These are phyloP conservation scores for Cryptococcus sp. DNA, from an alignment of 1,284 basidiomycete species.

Conservation along the genomic window DNA sequence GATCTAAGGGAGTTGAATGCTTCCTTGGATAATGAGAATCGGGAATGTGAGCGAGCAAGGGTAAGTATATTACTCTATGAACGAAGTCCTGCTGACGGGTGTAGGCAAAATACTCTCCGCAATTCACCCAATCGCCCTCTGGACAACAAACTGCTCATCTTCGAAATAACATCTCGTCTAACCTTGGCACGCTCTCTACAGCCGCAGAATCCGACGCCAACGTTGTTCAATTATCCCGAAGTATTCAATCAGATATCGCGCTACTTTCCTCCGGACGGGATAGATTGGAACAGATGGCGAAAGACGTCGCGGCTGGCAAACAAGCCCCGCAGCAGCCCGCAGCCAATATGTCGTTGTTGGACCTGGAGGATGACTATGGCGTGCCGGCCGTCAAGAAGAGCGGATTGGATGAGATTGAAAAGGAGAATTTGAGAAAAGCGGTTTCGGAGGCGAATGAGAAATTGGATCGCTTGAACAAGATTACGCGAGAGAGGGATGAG, in stretches of 20 bases:
- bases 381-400: conserved; percentile 23
- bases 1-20: conserved; percentile 61
- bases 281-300: conserved; percentile 64
- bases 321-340: conserved; percentile 54
- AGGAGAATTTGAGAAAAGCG: conserved; percentile 60
- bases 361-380: conserved; percentile 62
- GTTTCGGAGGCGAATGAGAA: conserved; percentile 74
- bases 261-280: conserved; percentile 53
- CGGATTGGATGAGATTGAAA: conserved; percentile 55
- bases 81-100: not conserved
- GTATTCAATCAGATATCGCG: conserved; percentile 63
- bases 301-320: conserved; percentile 53
- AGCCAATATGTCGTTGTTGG: conserved; percentile 43
- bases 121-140: conserved; percentile 86
- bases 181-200: conserved; percentile 67
- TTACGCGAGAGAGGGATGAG: conserved; percentile 76
- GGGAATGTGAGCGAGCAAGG: conserved; percentile 76
- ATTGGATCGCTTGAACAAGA: conserved; percentile 70
- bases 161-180: conserved; percentile 75
- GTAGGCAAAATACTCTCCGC: conserved; percentile 73
- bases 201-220: conserved; percentile 76
- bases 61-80: conserved; percentile 36
- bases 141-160: conserved; percentile 66
- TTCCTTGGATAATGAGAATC: conserved; percentile 70
- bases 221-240: conserved; percentile 69